Conservation (phyloP, 139 green algal species). For the Bryopsis sp. region DNA sequence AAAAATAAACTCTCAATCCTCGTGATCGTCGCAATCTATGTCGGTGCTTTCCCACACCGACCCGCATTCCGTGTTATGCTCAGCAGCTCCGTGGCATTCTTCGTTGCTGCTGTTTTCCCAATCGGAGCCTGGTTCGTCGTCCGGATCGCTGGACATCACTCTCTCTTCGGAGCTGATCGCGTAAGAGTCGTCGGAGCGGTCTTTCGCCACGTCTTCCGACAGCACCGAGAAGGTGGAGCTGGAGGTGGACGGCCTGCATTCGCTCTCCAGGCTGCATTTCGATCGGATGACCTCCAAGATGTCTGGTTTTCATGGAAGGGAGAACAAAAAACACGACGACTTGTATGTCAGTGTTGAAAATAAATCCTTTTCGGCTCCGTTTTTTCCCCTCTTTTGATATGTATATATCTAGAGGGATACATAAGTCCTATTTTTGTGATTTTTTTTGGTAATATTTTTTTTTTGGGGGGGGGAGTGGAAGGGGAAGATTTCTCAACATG, state of each 20-base stretch:
- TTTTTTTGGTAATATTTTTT: neutral
- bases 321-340: neutral
- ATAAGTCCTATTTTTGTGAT: neutral
- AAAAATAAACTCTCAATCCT: constrained; percentile 12
- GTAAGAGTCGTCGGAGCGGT: neutral
- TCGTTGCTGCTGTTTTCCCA: constrained; percentile 13
- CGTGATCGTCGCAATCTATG: constrained; percentile 7
- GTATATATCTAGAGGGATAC: too few relatives aligned
- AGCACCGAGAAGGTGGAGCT: neutral
- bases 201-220: neutral
- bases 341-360: neutral
- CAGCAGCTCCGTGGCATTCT: neutral
- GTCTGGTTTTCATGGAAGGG: neutral
- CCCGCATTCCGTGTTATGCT: constrained; percentile 1
- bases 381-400: too few relatives aligned
- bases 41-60: constrained; percentile 10
- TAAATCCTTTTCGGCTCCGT: too few relatives aligned
- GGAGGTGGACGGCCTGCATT: neutral
- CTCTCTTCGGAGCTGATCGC: neutral
- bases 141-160: constrained; percentile 8
- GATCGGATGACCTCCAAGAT: constrained; percentile 6
- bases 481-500: neutral
- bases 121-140: constrained; percentile 8
- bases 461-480: neutral
- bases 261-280: neutral